A percentile compares a stretch with the other conserved stretches of the same genome.
phyloP scores from a whole-genome alignment of 495 filamentous ascomycete genomes.

The Pyronema omphalodes region DNA sequence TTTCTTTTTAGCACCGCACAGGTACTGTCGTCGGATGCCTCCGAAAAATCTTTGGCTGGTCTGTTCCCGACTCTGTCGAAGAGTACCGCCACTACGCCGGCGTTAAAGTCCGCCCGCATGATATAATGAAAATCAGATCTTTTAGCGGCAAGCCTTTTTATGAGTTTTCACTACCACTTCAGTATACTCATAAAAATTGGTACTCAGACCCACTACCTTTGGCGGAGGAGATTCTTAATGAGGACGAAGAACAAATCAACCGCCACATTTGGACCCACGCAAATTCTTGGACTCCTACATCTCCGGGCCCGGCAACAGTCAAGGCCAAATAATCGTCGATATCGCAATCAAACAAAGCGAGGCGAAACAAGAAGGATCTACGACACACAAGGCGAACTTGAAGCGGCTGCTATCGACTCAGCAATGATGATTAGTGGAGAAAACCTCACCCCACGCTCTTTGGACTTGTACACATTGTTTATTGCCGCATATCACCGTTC shows the following conservation, averaged over 20 bases:
- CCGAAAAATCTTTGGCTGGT: conserved; percentile 45
- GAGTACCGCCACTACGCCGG: conserved; percentile 53
- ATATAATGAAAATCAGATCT: conserved; percentile 34
- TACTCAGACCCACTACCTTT: not conserved
- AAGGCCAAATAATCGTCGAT: not conserved
- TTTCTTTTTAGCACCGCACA: conserved; percentile 46
- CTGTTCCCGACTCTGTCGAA: conserved; percentile 31
- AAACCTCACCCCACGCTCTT: too few species aligned
- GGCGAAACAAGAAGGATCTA: too few species aligned
- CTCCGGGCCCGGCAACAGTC: not conserved
- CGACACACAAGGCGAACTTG: too few species aligned
- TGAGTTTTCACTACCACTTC: conserved; percentile 9
- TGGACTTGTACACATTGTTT: too few species aligned
- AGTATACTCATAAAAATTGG: too few species aligned
- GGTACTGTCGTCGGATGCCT: conserved; percentile 61
- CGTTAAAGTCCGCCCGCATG: conserved; percentile 39
- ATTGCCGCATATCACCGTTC: too few species aligned
- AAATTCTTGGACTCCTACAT: not conserved
- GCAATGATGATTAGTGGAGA: too few species aligned
- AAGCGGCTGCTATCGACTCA: too few species aligned
- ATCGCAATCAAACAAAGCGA: not conserved
- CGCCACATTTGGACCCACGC: not conserved
- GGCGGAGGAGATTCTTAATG: not conserved
- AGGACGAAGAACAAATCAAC: not conserved
- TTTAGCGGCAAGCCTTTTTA: conserved; percentile 16